Evolutionary conservation across 345 rosid genomes (phyloP), one percentile per base, ranked within the genome.

Genomic region (Mangifera indica): DNA sequence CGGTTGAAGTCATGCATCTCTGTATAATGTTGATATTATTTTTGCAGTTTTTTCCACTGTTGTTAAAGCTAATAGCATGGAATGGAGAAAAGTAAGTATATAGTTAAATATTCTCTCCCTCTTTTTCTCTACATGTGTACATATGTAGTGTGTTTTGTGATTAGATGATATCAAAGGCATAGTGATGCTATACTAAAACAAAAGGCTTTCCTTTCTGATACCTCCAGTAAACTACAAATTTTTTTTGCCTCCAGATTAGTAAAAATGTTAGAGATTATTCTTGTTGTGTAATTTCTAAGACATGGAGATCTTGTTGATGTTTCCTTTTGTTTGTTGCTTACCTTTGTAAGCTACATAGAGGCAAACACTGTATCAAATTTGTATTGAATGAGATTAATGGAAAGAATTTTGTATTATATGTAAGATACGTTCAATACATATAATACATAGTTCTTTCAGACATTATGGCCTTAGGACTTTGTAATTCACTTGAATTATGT

Each of bases 41-140:
- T 70, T 69, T 83, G 82, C 90, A 95, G 98, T 95, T 92, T 77
- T 95, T 92, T 57, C 99, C 99, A 3, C 78, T 95, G 90, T 79
- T 92, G 85, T 86, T 95, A 62, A 95, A 95, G 89, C 84, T 95
- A 78, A 88, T 92, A 75, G 97, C 96, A 22, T 95, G 98, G 98
- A 87, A 95, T 32, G 96, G 99, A 81, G 93, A 87, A 75, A 95
- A 87, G 97, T 94, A 87, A 84, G 95, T 74, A 26, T 52, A 37
- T 25, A 84, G 93, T 74, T 25, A 49, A 12, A 25, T 49, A 12
- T 62, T 17, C 59, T 12, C 17, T 73, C 52, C 10, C 14, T 40
- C 26, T 53, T n/a, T n/a, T 37, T 60, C 17, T 10, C 56, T 37
- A 37, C 42, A 37, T 37, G 42, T 37, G 42, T 37, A 37, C 1